Base-by-base conservation (phyloP, 768 basidiomycete species). In the Rubroboletus satanas region DNA sequence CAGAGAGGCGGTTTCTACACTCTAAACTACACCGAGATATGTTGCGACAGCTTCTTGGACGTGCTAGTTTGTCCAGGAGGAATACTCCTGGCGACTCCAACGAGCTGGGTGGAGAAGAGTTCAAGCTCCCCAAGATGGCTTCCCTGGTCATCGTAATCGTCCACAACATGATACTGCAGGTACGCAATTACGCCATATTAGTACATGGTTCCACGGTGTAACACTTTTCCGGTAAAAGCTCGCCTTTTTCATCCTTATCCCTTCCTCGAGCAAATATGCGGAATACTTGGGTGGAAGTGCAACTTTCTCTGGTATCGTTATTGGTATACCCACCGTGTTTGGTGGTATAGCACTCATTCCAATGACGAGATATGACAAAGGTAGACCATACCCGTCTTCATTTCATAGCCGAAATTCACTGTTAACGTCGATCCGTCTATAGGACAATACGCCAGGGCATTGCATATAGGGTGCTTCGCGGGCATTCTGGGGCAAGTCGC, bases 221-320 rank as follows among this genome's bases (percentile, higher is more conserved):
- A 51, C 39, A 10, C 18, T 45, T 35, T 31, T 9, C 32, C 17
- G 9, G n/a, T 33, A 2, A 31, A 51, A 87, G 87, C 64, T 84
- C 5, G 80, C 83, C 0, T 88, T 88, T 71, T 88, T 86, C 67
- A 79, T 87, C 53, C 75, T 86, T 39, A 82, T 88, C 5, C 83
- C 86, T 3, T 85, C 86, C 1, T 82, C 84, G 1, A 82, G 79
- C 61, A 73, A 75, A 48, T 87, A 88, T 62, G 81, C 84, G 0
- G 75, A 81, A 55, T 73, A 79, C 58, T 72, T 88, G 7, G 85
- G 85, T 23, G 87, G 86, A 17, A 78, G 73, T n/a, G 73, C 83
- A n/a, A 84, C 83, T 0, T 89, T 88, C 65, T 83, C 85, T 35
- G 85, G 87, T 49, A 62, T 89, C 7, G 78, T 76, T 33, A 76